Conservation (phyloP, 768 basidiomycete species). For the Clitopilus hobsonii region DNA sequence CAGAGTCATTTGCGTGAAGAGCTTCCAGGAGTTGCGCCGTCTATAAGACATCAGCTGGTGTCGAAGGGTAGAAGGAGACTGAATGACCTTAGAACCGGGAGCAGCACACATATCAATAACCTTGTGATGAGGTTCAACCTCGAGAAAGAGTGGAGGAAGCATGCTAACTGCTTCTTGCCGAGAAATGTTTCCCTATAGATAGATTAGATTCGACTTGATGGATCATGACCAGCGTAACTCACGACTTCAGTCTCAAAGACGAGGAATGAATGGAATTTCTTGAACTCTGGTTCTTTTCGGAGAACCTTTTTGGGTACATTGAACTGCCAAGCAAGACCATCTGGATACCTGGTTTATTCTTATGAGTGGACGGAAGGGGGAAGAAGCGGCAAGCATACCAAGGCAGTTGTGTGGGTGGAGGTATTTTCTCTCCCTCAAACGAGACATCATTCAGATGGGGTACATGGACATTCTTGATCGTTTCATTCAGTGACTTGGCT, state of each 20-base stretch:
- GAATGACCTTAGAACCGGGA: slow-evolving; percentile 85
- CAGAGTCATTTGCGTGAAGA: slow-evolving; percentile 74
- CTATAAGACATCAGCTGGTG: slow-evolving; percentile 28
- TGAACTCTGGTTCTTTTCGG: slow-evolving; percentile 85
- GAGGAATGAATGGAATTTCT: slow-evolving; percentile 91
- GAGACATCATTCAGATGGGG: slow-evolving; percentile 66
- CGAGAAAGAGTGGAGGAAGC: slow-evolving; percentile 95
- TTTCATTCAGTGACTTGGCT: slow-evolving; percentile 71
- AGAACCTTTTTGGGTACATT: slow-evolving; percentile 86
- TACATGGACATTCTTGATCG: slow-evolving; percentile 74
- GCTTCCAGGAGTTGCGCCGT: slow-evolving; percentile 97
- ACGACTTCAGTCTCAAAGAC: slow-evolving; percentile 98
- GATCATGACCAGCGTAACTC: slow-evolving; percentile 22
- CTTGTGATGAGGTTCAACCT: slow-evolving; percentile 88
- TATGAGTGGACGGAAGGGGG: slow-evolving; percentile 8
- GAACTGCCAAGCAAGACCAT: slow-evolving; percentile 94
- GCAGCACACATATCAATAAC: slow-evolving; percentile 98
- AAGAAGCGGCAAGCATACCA: slow-evolving; percentile 50
- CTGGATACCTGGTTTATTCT: slow-evolving; percentile 90
- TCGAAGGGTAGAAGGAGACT: neutral
- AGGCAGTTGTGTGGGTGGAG: slow-evolving; percentile 77
- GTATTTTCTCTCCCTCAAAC: slow-evolving; percentile 72
- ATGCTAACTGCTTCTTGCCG: slow-evolving; percentile 98
- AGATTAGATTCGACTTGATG: neutral
- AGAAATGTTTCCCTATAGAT: slow-evolving; percentile 82